phyloP scores from a whole-genome alignment of 2,329 filamentous ascomycete species.

The Colletotrichum phormii region DNA sequence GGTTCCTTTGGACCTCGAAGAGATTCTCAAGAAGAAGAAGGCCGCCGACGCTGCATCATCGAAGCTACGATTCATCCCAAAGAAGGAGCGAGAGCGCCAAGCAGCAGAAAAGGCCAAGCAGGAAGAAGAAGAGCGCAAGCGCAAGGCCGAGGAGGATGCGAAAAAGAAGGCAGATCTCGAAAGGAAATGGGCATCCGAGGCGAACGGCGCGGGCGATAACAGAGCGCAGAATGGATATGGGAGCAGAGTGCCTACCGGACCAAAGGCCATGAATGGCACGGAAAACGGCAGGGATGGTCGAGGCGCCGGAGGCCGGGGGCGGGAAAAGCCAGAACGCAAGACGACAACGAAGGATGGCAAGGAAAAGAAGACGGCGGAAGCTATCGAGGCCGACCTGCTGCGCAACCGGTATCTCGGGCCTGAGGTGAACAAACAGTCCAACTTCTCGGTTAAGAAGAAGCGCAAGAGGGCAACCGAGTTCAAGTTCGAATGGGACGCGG shows the following conservation, averaged over 20 bases:
- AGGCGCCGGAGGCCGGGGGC: conserved; percentile 48
- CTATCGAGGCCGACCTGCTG: conserved; percentile 79
- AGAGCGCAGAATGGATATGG: conserved; percentile 60
- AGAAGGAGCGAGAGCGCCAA: conserved; percentile 82
- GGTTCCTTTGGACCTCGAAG: conserved; percentile 82
- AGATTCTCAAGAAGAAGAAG: conserved; percentile 86
- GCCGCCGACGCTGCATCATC: conserved; percentile 85
- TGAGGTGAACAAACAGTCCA: conserved; percentile 83
- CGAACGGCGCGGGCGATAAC: conserved; percentile 44
- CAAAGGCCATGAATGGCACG: conserved; percentile 24
- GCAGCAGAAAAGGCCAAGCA: conserved; percentile 83
- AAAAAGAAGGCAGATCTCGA: conserved; percentile 79
- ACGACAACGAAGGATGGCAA: conserved; percentile 54
- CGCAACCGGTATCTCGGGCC: conserved; percentile 91
- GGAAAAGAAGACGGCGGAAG: conserved; percentile 62
- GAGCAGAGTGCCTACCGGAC: conserved; percentile 43
- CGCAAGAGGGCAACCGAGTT: conserved; percentile 90
- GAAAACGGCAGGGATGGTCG: conserved; percentile 54
- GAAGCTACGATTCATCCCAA: conserved; percentile 90
- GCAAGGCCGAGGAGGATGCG: conserved; percentile 65
- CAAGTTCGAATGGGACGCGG: conserved; percentile 97
- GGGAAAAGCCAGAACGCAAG: conserved; percentile 56
- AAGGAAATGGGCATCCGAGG: conserved; percentile 48
- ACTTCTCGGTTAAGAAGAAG: conserved; percentile 96
- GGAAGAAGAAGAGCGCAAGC: conserved; percentile 69